Evolutionary conservation across 192 early-diverging fungal species (phyloP).

Genomic region (Geranomyces michiganensis): DNA sequence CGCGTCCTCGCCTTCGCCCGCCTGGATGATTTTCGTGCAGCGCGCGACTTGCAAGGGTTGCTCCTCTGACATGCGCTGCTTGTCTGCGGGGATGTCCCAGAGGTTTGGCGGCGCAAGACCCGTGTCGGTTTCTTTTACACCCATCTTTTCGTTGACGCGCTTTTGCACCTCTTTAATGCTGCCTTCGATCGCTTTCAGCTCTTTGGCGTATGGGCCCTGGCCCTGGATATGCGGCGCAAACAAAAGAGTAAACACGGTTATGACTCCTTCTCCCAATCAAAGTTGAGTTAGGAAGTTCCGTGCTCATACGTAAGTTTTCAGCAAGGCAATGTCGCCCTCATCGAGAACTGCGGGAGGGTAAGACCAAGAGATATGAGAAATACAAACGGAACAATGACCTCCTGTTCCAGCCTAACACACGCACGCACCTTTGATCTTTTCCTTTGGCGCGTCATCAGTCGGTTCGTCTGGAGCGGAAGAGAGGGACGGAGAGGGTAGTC

Average conservation of each 20-base stretch:
- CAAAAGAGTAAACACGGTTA: not conserved
- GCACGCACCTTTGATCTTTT: constrained; percentile 78
- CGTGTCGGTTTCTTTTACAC: constrained; percentile 98
- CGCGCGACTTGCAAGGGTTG: constrained; percentile 93
- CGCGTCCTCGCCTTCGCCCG: constrained; percentile 83
- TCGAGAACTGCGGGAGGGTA: constrained; percentile 70
- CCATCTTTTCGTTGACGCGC: constrained; percentile 98
- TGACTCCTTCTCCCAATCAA: not conserved
- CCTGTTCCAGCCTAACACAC: too few relatives aligned
- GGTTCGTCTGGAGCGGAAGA: constrained; percentile 68
- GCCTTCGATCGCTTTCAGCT: constrained; percentile 89
- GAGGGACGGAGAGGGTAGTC: not conserved
- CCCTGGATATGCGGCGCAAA: constrained; percentile 65
- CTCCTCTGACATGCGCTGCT: constrained; percentile 95
- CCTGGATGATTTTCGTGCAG: constrained; percentile 98
- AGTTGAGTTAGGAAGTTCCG: not conserved
- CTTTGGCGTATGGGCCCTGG: constrained; percentile 95
- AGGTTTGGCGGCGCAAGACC: constrained; percentile 96
- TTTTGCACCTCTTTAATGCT: constrained; percentile 98
- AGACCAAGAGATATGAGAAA: too few relatives aligned
- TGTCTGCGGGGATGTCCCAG: constrained; percentile 99
- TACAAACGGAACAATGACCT: not conserved
- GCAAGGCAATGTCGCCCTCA: constrained; percentile 86
- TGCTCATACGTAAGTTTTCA: constrained; percentile 89
- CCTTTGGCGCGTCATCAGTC: constrained; percentile 75